Percentiles rank a stretch among this genome's conserved stretches.
phyloP scores from a whole-genome alignment of 805 yeast genomes.

The Pichia phayaonensis region DNA sequence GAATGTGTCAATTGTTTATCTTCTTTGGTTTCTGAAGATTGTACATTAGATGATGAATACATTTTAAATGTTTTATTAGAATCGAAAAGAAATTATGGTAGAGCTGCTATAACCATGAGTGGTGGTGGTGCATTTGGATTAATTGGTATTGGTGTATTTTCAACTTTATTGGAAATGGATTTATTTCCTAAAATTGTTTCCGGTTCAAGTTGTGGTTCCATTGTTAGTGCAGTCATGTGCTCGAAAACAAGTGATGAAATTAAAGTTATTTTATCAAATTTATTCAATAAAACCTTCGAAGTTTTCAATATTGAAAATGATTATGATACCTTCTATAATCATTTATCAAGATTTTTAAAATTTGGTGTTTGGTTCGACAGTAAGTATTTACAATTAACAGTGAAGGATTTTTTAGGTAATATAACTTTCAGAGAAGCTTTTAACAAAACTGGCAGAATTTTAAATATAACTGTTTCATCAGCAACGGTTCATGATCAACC shows the following conservation, averaged over 20 bases:
- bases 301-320: conserved; percentile 43
- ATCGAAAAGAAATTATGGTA: conserved; percentile 84
- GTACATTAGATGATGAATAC: conserved; percentile 55
- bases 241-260: conserved; percentile 72
- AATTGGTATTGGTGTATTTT: conserved; percentile 85
- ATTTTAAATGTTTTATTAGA: conserved; percentile 74
- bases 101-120: conserved; percentile 88
- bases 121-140: conserved; percentile 96
- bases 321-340: conserved; percentile 43
- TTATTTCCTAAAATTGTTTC: conserved; percentile 81
- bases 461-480: conserved; percentile 90
- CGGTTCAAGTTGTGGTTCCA: conserved; percentile 95
- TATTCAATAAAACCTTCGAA: conserved; percentile 49
- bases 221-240: conserved; percentile 83
- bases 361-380: conserved; percentile 89
- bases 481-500: conserved; percentile 91
- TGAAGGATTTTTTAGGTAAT: conserved; percentile 77
- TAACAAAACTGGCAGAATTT: conserved; percentile 86
- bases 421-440: conserved; percentile 91
- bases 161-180: conserved; percentile 66
- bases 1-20: conserved; percentile 57
- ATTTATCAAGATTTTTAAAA: conserved; percentile 59
- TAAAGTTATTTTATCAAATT: conserved; percentile 45
- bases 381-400: conserved; percentile 59
- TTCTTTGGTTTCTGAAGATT: conserved; percentile 31